phyloP scores from a whole-genome alignment of 768 basidiomycete species.

The Lyophyllum semitale region DNA sequence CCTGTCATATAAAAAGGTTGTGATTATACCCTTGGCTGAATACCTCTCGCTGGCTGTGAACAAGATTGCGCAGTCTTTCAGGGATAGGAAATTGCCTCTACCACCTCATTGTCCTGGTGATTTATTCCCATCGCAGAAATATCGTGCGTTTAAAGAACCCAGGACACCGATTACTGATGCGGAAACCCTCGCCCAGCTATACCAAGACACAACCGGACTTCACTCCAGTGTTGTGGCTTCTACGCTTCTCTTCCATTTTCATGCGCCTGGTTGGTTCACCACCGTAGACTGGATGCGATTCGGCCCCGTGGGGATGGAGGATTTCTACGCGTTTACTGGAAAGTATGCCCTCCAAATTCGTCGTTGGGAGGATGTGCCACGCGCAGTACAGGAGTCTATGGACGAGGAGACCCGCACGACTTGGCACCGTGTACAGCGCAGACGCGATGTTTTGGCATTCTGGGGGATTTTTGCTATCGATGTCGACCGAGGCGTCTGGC shows the following conservation, averaged over 20 bases:
- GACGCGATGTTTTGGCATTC: background rate
- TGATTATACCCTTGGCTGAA: background rate
- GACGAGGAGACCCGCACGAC: background rate
- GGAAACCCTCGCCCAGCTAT: background rate
- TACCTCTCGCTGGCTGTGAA: background rate
- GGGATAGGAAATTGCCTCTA: background rate
- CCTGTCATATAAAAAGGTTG: background rate
- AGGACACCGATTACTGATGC: background rate
- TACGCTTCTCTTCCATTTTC: background rate
- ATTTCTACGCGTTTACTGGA: slow-evolving; percentile 1
- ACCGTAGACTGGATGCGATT: background rate
- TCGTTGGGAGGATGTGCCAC: too few species aligned
- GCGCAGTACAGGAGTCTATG: background rate
- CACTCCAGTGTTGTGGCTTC: background rate
- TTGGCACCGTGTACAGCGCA: background rate
- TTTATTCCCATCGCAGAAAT: background rate
- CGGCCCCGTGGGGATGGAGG: background rate
- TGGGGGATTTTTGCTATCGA: slow-evolving; percentile 6
- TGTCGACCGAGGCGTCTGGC: background rate
- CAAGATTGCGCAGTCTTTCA: background rate
- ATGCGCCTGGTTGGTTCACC: background rate
- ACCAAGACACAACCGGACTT: background rate
- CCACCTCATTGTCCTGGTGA: background rate
- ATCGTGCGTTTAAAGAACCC: background rate
- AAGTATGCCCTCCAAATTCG: background rate